Evolutionary conservation across 345 rosid genomes (phyloP).

Genomic region (Theobroma cacao): DNA sequence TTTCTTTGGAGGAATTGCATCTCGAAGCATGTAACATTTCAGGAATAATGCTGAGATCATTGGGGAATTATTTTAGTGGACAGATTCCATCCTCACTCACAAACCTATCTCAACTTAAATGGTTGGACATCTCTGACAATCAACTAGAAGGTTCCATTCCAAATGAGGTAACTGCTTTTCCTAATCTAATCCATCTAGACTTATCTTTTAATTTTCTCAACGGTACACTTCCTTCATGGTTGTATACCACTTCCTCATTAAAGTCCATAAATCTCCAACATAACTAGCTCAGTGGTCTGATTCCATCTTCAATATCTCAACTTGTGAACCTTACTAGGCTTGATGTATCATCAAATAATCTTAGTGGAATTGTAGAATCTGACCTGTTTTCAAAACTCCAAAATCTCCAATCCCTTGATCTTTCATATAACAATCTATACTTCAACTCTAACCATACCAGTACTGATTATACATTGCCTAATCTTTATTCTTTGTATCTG

Average conservation of each 20-base stretch:
- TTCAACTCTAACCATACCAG: not conserved
- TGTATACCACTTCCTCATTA: not conserved
- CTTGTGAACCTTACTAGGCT: not conserved
- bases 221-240: not conserved
- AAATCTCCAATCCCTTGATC: not conserved
- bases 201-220: not conserved
- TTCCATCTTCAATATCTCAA: slow-evolving; percentile 4
- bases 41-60: slow-evolving; percentile 16
- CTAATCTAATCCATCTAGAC: not conserved
- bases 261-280: not conserved
- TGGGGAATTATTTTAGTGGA: slow-evolving; percentile 6
- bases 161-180: not conserved
- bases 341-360: not conserved
- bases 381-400: not conserved
- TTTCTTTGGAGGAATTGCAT: not conserved
- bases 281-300: not conserved
- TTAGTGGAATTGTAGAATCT: not conserved
- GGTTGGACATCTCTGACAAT: too few relatives aligned
- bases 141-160: not conserved
- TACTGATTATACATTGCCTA: not conserved
- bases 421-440: slow-evolving; percentile 12
- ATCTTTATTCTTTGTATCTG: not conserved
- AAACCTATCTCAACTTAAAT: not conserved
- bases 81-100: slow-evolving; percentile 13
- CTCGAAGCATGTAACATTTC: not conserved